phyloP scores from a whole-genome alignment of 306 rosid species.

The Ormosia semicastrata region DNA sequence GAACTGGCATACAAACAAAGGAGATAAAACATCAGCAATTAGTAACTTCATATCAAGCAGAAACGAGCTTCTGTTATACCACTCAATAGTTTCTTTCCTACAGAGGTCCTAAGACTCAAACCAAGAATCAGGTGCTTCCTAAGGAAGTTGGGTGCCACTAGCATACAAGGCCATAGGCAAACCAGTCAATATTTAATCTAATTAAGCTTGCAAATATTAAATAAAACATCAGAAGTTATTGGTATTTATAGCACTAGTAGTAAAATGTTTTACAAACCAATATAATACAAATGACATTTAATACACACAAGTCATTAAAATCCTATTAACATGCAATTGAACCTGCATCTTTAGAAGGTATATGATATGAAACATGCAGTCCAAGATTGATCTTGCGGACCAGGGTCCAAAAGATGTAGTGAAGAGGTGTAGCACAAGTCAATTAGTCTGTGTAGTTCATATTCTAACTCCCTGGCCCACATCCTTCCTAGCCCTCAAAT shows the following conservation, averaged over 20 bases:
- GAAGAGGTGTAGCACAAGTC: background rate
- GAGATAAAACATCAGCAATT: conserved; percentile 8
- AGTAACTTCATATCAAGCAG: background rate
- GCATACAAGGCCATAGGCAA: background rate
- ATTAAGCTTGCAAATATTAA: background rate
- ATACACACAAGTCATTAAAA: background rate
- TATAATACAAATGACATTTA: background rate
- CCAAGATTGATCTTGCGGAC: background rate
- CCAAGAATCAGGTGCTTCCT: background rate
- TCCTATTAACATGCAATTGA: background rate
- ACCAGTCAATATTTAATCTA: background rate
- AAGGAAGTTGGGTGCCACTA: background rate
- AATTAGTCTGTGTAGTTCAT: background rate
- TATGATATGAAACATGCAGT: background rate
- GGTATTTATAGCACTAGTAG: background rate
- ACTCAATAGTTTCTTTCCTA: conserved; percentile 6
- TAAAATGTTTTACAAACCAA: background rate
- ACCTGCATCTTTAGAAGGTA: background rate
- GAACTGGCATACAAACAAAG: conserved; percentile 39
- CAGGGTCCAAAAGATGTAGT: background rate
- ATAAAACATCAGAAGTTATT: background rate
- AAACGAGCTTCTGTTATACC: background rate
- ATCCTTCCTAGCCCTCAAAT: background rate
- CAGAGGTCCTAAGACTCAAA: background rate
- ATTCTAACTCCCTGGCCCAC: background rate